Evolutionary conservation across 2,329 filamentous ascomycete species (phyloP).

Genomic region (Colletotrichum acutatum): DNA sequence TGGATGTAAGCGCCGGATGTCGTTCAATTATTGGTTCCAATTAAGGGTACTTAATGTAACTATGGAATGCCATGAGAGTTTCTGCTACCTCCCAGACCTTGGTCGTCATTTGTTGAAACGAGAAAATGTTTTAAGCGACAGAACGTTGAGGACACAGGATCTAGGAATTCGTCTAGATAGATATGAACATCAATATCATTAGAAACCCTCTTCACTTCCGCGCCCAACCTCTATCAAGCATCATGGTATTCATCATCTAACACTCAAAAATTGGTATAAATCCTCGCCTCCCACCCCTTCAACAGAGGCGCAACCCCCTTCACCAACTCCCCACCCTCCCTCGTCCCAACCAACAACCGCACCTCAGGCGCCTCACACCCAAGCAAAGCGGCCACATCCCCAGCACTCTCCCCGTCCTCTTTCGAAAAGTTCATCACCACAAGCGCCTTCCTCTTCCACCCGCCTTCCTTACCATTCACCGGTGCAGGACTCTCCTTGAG

Average conservation of each 20-base stretch:
- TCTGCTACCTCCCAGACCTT: too few relatives aligned
- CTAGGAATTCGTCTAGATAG: too few relatives aligned
- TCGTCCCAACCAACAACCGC: constrained; percentile 43
- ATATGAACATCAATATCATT: neutral
- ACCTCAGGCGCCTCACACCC: constrained; percentile 36
- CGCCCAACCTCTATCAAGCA: neutral
- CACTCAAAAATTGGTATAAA: constrained; percentile 40
- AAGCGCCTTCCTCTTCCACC: constrained; percentile 45
- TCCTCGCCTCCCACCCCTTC: constrained; percentile 43
- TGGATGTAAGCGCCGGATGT: too few relatives aligned
- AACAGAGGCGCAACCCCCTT: constrained; percentile 30
- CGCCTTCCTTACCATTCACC: constrained; percentile 23
- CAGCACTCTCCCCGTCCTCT: constrained; percentile 40
- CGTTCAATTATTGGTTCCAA: too few relatives aligned
- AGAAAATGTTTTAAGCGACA: too few relatives aligned
- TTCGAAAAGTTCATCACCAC: constrained; percentile 60
- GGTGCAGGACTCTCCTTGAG: constrained; percentile 49
- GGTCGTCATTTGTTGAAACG: too few relatives aligned
- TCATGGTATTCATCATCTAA: neutral
- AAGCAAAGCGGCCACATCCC: constrained; percentile 41
- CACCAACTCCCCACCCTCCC: neutral
- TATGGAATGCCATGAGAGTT: too few relatives aligned
- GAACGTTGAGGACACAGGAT: too few relatives aligned
- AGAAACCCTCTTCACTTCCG: neutral
- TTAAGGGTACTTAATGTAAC: too few relatives aligned